Conservation (phyloP, 345 rosid species). For the Odontarrhena argentea region DNA sequence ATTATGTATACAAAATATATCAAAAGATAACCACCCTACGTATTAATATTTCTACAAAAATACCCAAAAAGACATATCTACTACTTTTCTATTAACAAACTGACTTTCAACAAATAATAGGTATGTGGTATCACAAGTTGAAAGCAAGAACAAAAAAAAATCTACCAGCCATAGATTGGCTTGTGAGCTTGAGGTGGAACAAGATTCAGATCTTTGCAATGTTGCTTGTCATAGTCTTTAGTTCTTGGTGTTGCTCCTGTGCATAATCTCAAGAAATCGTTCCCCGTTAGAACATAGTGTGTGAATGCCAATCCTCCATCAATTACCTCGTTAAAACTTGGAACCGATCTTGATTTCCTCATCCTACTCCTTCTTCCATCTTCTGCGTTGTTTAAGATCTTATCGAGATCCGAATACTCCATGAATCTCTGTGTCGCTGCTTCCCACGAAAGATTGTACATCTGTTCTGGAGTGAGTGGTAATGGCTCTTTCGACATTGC, state of each 20-base stretch:
- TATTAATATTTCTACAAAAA: slow-evolving; percentile 30
- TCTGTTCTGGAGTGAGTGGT: slow-evolving; percentile 82
- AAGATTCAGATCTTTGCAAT: slow-evolving; percentile 80
- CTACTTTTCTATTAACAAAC: slow-evolving; percentile 28
- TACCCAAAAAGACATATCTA: slow-evolving; percentile 25
- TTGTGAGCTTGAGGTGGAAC: slow-evolving; percentile 83
- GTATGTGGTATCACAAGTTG: slow-evolving; percentile 7
- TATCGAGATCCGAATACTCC: slow-evolving; percentile 80
- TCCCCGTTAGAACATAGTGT: slow-evolving; percentile 84
- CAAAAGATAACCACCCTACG: slow-evolving; percentile 1
- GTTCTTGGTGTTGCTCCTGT: slow-evolving; percentile 89
- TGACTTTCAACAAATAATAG: slow-evolving; percentile 22
- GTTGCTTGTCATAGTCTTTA: slow-evolving; percentile 77
- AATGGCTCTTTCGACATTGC: slow-evolving; percentile 84
- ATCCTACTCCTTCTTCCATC: slow-evolving; percentile 38
- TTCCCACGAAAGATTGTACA: slow-evolving; percentile 89
- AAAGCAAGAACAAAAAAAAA: not conserved
- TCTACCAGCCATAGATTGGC: slow-evolving; percentile 44
- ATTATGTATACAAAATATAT: not conserved
- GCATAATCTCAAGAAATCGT: slow-evolving; percentile 77
- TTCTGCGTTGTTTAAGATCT: slow-evolving; percentile 47
- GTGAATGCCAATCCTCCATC: slow-evolving; percentile 93
- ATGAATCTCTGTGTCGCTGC: slow-evolving; percentile 94
- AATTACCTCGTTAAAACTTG: slow-evolving; percentile 59
- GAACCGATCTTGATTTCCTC: slow-evolving; percentile 58